Evolutionary conservation across 495 filamentous ascomycete species (phyloP).

Genomic region (Tricharina praecox): DNA sequence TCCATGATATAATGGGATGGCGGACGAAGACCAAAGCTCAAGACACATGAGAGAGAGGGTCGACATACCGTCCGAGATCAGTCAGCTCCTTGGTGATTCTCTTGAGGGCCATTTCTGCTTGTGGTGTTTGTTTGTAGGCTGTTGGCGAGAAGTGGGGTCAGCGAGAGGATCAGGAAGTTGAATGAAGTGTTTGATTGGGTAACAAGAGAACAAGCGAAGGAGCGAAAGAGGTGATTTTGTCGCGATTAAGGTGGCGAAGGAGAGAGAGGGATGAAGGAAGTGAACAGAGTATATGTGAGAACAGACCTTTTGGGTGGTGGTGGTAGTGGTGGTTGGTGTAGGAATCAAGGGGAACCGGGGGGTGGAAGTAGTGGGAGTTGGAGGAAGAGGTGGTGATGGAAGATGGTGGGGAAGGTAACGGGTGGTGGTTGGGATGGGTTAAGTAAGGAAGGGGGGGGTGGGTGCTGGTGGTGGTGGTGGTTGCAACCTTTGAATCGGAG

Average conservation of each 20-base stretch:
- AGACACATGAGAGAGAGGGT: neutral
- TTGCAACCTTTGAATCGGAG: no score
- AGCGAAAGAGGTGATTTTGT: no score
- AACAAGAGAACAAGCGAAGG: conserved; percentile 22
- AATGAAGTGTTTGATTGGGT: no score
- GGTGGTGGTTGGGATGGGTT: neutral
- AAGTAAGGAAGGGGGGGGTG: neutral
- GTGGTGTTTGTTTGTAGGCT: conserved; percentile 24
- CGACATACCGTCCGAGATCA: conserved; percentile 86
- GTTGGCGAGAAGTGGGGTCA: conserved; percentile 10
- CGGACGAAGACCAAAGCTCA: neutral
- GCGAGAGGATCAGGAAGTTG: conserved; percentile 19
- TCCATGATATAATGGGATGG: neutral
- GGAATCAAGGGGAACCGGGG: conserved; percentile 8
- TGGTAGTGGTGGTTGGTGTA: conserved; percentile 9
- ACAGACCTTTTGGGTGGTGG: conserved; percentile 18
- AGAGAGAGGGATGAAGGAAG: conserved; percentile 10
- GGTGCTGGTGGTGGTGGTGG: no score
- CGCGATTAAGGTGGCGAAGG: no score
- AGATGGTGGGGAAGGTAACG: neutral
- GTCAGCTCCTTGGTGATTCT: conserved; percentile 99
- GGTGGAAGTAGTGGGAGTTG: conserved; percentile 4
- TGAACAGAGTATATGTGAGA: conserved; percentile 13
- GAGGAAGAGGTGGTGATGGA: neutral
- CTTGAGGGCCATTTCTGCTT: conserved; percentile 81